Base-by-base conservation (phyloP, 768 basidiomycete genomes). In the Cyathus striatus region DNA sequence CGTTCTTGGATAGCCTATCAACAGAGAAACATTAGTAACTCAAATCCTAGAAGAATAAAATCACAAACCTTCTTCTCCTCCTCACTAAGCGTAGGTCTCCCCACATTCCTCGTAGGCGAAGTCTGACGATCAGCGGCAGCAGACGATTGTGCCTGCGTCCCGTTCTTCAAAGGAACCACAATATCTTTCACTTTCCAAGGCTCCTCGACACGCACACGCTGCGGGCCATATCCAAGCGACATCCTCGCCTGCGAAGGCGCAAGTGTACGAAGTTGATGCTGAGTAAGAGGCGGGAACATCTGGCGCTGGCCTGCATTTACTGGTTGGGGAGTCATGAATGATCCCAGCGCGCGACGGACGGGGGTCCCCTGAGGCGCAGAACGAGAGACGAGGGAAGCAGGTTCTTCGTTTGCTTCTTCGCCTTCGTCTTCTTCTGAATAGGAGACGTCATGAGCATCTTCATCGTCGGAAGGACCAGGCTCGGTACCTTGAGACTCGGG, bases 271-370 rank as follows among this genome's bases (percentile, higher is more conserved):
- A 9, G 53, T 44, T 14, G 47, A 16, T 7, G 41, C 33, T 4
- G 27, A 22, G 23, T 36, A 44, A 37, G 44, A 23, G 40, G 27
- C 22, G 38, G 23, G 38, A 21, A 38, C 40, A 18, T 38, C 38
- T 38, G 38, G 25, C 33, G 16, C 27, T 55, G 56, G n/a, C n/a
- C n/a, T n/a, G n/a, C n/a, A n/a, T n/a, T n/a, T n/a, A n/a, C n/a
- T 12, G 56, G 52, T 58, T 81, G 81, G 0, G 82, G 82, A 1
- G 79, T 83, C 76, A 79, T 77, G 61, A 83, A 83, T 4, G 61
- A 59, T 16, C 66, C 64, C 13, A 69, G 43, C 23, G 49, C 27
- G 16, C 60, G 53, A 32, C 64, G 53, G 23, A 59, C 50, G n/a
- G 65, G 57, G 24, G 68, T 65, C 26, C 54, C 47, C 20, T 48